Percentiles rank a stretch among this genome's conserved stretches.
Evolutionary conservation across 345 rosid genomes (phyloP).

Genomic region (Brassica juncea): DNA sequence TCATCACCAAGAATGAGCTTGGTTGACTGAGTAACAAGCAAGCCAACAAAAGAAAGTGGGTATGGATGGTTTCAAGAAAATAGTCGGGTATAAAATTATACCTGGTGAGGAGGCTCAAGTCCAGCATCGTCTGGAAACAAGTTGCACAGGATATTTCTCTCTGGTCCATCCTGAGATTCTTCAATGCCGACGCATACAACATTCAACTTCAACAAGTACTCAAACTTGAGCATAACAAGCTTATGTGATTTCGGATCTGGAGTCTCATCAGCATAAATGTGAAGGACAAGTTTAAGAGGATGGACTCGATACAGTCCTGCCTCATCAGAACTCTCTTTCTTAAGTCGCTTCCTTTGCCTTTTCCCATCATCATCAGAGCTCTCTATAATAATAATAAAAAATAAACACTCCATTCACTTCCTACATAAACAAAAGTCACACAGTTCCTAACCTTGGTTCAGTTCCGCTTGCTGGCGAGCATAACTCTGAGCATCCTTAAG

Average conservation of each 20-base stretch:
- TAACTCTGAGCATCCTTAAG: conserved; percentile 73
- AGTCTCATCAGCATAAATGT: conserved; percentile 60
- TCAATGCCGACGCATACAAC: conserved; percentile 71
- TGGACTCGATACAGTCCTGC: conserved; percentile 62
- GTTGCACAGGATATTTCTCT: conserved; percentile 59
- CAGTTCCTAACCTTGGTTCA: conserved; percentile 54
- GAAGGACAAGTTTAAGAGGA: conserved; percentile 72
- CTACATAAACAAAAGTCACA: not conserved
- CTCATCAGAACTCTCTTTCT: conserved; percentile 64
- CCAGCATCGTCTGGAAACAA: conserved; percentile 85
- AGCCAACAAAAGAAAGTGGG: conserved; percentile 7
- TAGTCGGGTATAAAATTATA: conserved; percentile 20
- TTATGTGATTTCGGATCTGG: conserved; percentile 58
- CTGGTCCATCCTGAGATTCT: conserved; percentile 59
- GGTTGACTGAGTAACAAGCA: conserved; percentile 57
- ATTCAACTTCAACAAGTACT: conserved; percentile 78
- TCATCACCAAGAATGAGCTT: conserved; percentile 66
- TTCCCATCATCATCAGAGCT: conserved; percentile 69
- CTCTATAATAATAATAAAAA: conserved; percentile 51
- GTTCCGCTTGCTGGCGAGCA: conserved; percentile 72
- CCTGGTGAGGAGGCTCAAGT: conserved; percentile 90
- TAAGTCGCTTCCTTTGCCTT: conserved; percentile 72
- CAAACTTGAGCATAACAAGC: conserved; percentile 67
- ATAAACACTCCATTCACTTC: not conserved
- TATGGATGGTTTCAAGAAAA: not conserved